These are phyloP conservation scores for Mrakia frigida DNA, from an alignment of 768 basidiomycete genomes.

Conservation along the genomic window DNA sequence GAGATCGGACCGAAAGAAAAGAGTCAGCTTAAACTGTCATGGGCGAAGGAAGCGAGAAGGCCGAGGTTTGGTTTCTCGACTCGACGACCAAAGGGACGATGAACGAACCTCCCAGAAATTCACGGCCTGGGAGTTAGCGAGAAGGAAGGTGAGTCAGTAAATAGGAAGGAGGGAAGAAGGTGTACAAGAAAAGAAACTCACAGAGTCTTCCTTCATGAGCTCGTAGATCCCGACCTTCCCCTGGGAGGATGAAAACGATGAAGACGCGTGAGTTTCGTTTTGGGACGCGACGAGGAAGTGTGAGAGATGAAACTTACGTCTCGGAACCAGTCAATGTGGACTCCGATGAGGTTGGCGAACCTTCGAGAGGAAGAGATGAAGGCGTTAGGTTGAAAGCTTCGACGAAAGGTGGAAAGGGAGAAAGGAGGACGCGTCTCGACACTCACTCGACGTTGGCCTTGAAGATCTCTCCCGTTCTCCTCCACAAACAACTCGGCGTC, in stretches of 20 bases:
- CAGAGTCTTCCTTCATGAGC: slow-evolving; percentile 90
- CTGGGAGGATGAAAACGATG: slow-evolving; percentile 41
- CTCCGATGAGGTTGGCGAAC: too few relatives aligned
- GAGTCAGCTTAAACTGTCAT: background rate
- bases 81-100: background rate
- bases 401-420: too few relatives aligned
- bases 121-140: slow-evolving; percentile 4
- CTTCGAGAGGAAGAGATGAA: background rate
- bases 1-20: background rate
- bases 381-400: too few relatives aligned
- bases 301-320: too few relatives aligned
- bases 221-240: slow-evolving; percentile 95
- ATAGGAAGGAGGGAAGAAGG: background rate
- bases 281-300: too few relatives aligned
- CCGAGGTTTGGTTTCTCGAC: too few relatives aligned
- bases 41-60: background rate
- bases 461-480: slow-evolving; percentile 95
- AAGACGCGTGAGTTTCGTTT: background rate
- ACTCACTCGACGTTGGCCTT: slow-evolving; percentile 80
- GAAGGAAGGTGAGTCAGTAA: background rate
- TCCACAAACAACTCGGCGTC: slow-evolving; percentile 93
- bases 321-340: too few relatives aligned
- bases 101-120: slow-evolving; percentile 31
- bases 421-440: too few relatives aligned
- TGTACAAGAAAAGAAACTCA: background rate